These are phyloP conservation scores for Melampsora larici-populina DNA, from an alignment of 1,284 basidiomycete genomes.

Conservation along the genomic window DNA sequence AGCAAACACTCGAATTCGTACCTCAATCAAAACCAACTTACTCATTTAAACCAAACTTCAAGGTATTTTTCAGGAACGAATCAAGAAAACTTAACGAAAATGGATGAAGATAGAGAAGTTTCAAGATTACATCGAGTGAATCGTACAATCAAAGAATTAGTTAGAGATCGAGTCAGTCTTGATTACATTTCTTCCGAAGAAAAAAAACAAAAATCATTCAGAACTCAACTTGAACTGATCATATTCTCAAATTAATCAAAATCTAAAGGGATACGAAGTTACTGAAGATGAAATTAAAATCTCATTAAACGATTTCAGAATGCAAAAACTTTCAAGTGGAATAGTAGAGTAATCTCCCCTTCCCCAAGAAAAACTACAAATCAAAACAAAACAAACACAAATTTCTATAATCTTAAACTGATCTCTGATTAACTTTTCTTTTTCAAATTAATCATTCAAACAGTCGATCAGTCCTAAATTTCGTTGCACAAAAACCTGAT, in stretches of 20 bases:
- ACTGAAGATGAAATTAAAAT: slow-evolving; percentile 85
- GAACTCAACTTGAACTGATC: background rate
- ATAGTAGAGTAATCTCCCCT: slow-evolving; percentile 52
- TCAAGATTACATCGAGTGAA: slow-evolving; percentile 91
- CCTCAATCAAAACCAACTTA: background rate
- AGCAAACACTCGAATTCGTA: too few relatives aligned
- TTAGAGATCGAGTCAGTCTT: slow-evolving; percentile 70
- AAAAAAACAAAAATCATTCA: background rate
- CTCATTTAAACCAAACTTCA: background rate
- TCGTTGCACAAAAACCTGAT: slow-evolving; percentile 76
- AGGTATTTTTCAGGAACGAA: background rate
- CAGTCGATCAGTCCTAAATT: slow-evolving; percentile 81
- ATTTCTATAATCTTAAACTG: too few relatives aligned
- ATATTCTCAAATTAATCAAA: slow-evolving; percentile 52
- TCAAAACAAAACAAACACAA: background rate
- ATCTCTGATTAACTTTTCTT: slow-evolving; percentile 47
- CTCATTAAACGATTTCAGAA: slow-evolving; percentile 71
- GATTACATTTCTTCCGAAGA: slow-evolving; percentile 8
- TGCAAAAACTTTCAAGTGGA: slow-evolving; percentile 60
- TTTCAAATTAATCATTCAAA: background rate
- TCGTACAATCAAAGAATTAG: slow-evolving; percentile 92
- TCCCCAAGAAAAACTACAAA: background rate
- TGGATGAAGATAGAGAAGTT: slow-evolving; percentile 55
- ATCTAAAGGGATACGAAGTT: slow-evolving; percentile 73
- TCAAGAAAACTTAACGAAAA: background rate